Conservation (phyloP, 1,284 basidiomycete species). For the Moesziomyces globuligerus region DNA sequence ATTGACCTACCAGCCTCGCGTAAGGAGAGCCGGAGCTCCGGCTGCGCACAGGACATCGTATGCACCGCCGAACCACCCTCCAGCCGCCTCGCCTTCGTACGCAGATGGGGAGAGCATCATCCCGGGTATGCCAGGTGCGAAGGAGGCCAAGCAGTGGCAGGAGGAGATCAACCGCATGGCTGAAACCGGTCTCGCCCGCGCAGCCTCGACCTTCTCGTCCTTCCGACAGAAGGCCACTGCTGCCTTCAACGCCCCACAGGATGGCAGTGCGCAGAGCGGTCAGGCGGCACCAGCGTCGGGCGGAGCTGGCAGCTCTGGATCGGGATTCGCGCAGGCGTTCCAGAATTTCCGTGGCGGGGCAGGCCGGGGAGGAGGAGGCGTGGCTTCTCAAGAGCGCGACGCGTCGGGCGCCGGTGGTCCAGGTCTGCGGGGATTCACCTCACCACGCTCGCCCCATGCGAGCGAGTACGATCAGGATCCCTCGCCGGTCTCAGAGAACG, state of each 20-base stretch:
- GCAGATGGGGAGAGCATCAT: conserved; percentile 36
- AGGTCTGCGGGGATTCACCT: conserved; percentile 12
- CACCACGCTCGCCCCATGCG: conserved; percentile 38
- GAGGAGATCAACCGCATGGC: conserved; percentile 59
- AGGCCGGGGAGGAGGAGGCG: conserved; percentile 9
- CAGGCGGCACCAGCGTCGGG: conserved; percentile 8
- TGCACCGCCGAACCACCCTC: conserved; percentile 11
- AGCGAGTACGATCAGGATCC: conserved; percentile 55
- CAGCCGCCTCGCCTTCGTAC: conserved; percentile 9
- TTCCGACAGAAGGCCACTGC: conserved; percentile 53
- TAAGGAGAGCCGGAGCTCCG: conserved; percentile 16
- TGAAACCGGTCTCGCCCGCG: conserved; percentile 49
- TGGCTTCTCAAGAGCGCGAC: not conserved
- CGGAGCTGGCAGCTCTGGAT: conserved; percentile 6
- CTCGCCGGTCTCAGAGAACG: conserved; percentile 54
- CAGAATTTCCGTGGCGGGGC: conserved; percentile 23
- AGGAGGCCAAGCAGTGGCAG: conserved; percentile 60
- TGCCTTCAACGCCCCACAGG: conserved; percentile 31
- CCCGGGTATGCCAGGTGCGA: conserved; percentile 52
- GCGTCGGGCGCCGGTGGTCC: not conserved
- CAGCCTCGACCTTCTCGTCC: conserved; percentile 54
- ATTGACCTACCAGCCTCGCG: conserved; percentile 55
- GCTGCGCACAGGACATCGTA: conserved; percentile 17
- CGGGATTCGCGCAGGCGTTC: conserved; percentile 32
- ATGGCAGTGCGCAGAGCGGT: conserved; percentile 5